Evolutionary conservation across 2,329 filamentous ascomycete species (phyloP).

Genomic region (Pseudogymnoascus sp.): DNA sequence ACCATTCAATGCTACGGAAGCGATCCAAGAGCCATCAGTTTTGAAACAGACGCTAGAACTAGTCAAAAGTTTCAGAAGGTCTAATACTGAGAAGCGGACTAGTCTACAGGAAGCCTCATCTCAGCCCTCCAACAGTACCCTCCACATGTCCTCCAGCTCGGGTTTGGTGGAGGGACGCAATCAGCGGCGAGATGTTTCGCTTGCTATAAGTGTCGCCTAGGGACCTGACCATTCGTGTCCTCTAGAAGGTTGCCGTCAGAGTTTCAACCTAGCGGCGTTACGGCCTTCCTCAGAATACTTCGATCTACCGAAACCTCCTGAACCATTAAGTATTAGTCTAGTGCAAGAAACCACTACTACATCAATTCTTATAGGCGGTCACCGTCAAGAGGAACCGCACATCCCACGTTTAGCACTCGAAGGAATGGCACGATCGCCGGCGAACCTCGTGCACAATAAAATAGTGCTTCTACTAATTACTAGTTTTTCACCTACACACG

Average conservation of each 20-base stretch:
- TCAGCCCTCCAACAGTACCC: neutral
- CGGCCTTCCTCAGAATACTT: neutral
- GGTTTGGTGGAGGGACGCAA: neutral
- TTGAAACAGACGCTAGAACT: neutral
- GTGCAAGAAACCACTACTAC: neutral
- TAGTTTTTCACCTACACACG: neutral
- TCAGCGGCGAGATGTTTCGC: neutral
- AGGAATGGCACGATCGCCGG: neutral
- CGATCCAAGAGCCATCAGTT: neutral
- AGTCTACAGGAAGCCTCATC: neutral
- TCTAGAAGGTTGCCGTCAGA: neutral
- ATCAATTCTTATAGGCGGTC: neutral
- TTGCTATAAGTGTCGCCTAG: neutral
- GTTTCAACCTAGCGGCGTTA: neutral
- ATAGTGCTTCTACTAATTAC: neutral
- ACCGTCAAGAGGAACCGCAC: neutral
- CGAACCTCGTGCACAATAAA: neutral
- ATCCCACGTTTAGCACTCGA: neutral
- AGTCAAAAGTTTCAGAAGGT: neutral
- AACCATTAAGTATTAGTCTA: neutral
- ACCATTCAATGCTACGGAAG: neutral
- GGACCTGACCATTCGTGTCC: neutral
- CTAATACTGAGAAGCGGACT: neutral
- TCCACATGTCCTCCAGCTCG: neutral
- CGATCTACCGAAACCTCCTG: neutral